Evolutionary conservation across 495 filamentous ascomycete genomes (phyloP).

Genomic region (Hypoxylon lenormandii): DNA sequence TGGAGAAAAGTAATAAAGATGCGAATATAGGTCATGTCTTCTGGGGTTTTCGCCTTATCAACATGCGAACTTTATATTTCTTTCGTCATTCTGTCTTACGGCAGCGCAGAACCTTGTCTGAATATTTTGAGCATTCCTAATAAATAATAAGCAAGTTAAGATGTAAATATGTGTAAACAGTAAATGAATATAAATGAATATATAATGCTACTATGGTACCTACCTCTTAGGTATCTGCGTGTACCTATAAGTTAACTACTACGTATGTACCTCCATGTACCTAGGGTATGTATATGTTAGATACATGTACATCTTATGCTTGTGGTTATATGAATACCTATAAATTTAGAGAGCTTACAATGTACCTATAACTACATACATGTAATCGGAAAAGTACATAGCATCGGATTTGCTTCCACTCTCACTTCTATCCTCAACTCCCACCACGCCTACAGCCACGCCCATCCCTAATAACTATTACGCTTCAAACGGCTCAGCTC

Average conservation of each 20-base stretch:
- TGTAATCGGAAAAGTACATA: slow-evolving; percentile 9
- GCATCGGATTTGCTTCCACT: slow-evolving; percentile 11
- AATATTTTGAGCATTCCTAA: too few species aligned
- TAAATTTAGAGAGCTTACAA: neutral
- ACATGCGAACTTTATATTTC: neutral
- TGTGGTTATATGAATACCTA: neutral
- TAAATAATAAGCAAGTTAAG: too few species aligned
- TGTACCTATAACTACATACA: neutral
- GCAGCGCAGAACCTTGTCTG: neutral
- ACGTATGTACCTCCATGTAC: too few species aligned
- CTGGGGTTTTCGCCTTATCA: slow-evolving; percentile 20
- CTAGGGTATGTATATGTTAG: too few species aligned
- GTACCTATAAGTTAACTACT: too few species aligned
- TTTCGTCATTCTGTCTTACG: neutral
- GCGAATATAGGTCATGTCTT: slow-evolving; percentile 32
- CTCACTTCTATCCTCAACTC: neutral
- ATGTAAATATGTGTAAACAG: too few species aligned
- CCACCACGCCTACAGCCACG: neutral
- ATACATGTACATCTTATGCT: neutral
- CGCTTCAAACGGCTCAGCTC: neutral
- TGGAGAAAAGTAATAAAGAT: slow-evolving; percentile 33
- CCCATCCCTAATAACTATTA: neutral
- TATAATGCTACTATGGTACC: too few species aligned
- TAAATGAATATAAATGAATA: too few species aligned
- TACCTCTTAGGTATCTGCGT: too few species aligned